A percentile compares a stretch with the other conserved stretches of the same genome.
Conservation (phyloP, 176 grass and related monocot species). For the bread wheat (Triticum aestivum) region DNA sequence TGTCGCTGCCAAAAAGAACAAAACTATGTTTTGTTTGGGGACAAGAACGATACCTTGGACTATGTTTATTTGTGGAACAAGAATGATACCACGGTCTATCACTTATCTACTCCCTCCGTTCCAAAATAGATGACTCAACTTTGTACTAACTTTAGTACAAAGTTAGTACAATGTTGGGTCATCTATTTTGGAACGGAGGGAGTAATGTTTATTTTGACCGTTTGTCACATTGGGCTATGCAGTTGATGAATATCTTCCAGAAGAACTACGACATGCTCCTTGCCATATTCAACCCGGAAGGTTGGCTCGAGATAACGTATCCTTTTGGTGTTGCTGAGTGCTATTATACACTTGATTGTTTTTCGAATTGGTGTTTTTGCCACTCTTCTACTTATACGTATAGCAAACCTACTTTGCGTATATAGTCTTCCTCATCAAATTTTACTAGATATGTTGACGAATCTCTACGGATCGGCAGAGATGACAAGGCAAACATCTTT, state of each 20-base stretch:
- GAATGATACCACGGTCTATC: not conserved
- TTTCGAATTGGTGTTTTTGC: not conserved
- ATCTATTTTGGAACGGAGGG: too few relatives aligned
- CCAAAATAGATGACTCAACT: too few relatives aligned
- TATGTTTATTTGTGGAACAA: not conserved
- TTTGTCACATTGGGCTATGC: not conserved
- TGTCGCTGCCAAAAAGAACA: not conserved
- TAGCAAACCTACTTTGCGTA: not conserved
- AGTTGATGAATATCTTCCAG: constrained; percentile 90
- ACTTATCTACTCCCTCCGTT: not conserved
- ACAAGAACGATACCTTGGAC: not conserved
- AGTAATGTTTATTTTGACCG: not conserved
- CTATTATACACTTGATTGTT: not conserved
- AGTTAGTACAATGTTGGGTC: too few relatives aligned
- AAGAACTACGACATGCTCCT: constrained; percentile 88
- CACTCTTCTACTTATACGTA: not conserved
- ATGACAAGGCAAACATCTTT: constrained; percentile 91
- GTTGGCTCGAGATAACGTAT: constrained; percentile 99
- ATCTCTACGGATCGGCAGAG: constrained; percentile 72
- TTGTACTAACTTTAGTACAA: too few relatives aligned
- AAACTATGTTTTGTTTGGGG: not conserved
- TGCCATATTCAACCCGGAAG: constrained; percentile 87
- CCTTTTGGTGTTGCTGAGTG: constrained; percentile 26
- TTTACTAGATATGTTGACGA: constrained; percentile 75
- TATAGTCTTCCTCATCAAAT: constrained; percentile 19